These are phyloP conservation scores for Metarhizium sp. DNA, from an alignment of 2,329 filamentous ascomycete species.

Conservation along the genomic window DNA sequence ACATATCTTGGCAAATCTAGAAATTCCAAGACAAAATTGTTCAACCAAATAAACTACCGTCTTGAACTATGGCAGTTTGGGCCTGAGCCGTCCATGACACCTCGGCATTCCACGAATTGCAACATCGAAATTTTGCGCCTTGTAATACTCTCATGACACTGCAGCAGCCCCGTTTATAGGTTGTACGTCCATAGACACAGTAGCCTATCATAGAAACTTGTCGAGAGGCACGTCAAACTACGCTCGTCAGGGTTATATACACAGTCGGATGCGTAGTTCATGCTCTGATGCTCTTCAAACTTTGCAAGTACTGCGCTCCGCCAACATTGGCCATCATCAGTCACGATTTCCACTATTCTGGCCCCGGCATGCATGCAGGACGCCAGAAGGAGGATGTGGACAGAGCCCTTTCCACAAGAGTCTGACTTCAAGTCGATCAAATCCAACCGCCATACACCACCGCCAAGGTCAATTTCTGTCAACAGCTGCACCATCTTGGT, in stretches of 20 bases:
- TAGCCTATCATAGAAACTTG: slow-evolving; percentile 67
- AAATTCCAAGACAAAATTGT: too few species aligned
- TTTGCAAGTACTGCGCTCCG: slow-evolving; percentile 54
- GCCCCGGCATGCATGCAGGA: slow-evolving; percentile 92
- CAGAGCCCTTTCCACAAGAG: slow-evolving; percentile 13
- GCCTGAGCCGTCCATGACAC: too few species aligned
- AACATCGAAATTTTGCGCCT: too few species aligned
- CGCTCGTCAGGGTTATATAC: slow-evolving; percentile 27
- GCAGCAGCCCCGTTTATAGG: not conserved
- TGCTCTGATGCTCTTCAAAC: slow-evolving; percentile 82
- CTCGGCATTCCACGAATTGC: too few species aligned
- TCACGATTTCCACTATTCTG: slow-evolving; percentile 46
- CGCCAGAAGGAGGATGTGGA: slow-evolving; percentile 51
- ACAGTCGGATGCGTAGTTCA: slow-evolving; percentile 86
- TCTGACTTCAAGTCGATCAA: slow-evolving; percentile 31
- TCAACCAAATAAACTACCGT: too few species aligned
- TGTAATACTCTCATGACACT: not conserved
- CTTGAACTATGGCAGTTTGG: too few species aligned
- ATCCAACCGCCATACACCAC: slow-evolving; percentile 81
- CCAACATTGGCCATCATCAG: slow-evolving; percentile 37
- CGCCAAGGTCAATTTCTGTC: slow-evolving; percentile 58
- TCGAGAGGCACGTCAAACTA: slow-evolving; percentile 48
- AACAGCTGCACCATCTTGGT: slow-evolving; percentile 40
- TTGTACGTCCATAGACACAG: slow-evolving; percentile 54
- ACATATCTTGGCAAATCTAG: too few species aligned